Evolutionary conservation across 805 yeast species (phyloP), one percentile per base, ranked within the genome.

Genomic region (Yarrowia porcina): DNA sequence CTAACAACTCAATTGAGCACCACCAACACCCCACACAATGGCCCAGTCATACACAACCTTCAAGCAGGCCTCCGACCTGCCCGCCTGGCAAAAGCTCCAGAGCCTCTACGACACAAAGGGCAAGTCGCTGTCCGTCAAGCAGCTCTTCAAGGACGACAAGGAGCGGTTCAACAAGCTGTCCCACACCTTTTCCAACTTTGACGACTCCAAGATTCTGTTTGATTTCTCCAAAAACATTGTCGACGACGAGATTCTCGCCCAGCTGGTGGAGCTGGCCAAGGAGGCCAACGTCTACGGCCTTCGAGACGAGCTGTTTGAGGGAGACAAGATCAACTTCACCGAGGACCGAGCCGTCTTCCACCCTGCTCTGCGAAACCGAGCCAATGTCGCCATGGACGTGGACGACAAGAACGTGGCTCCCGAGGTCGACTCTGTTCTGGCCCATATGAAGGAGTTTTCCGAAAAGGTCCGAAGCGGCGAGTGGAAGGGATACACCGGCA

Each of bases 401-500:
- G 97, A 94, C 73, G 97, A 96, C 69, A 77, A 77, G 68, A 87
- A 93, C 73, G 97, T 94, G 65, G 86, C 96, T 33, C 89, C 91
- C 59, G 97, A 90, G 77, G 98, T 94, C 66, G 90, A 91, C 74
- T 80, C 84, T 35, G 99, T 94, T 47, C 84, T 96, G 75, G 84
- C 86, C 72, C 99, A 94, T 83, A 92, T 94, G 96, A 89, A 90
- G 80, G 96, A 92, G 76, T 94, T 94, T 81, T 86, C 96, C 64
- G 89, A 90, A 67, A 80, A 82, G 67, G 89, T 94, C 66, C 87
- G 99, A 78, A 86, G 94, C 52, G 99, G 99, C 72, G 82, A 79
- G 68, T 93, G 98, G 97, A 91, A 84, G 71, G 99, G 99, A 75
- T 93, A 89, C 83, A 87, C 97, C 69, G 98, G 98, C 70, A 90